A percentile compares a stretch with the other conserved stretches of the same genome.
Evolutionary conservation across 345 rosid genomes (phyloP).

Genomic region (Nephelium lappaceum): DNA sequence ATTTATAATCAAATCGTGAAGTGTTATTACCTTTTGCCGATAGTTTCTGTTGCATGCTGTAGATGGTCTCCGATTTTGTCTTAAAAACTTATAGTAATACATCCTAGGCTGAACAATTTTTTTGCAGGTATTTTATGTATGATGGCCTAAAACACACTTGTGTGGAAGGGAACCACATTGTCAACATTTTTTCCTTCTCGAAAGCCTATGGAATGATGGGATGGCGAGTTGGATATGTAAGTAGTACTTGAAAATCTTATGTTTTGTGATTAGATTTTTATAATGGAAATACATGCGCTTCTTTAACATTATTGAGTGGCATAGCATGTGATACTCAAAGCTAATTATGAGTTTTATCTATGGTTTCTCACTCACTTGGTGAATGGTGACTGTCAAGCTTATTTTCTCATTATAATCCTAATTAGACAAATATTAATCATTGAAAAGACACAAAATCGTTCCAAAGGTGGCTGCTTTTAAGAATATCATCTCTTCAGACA

Average conservation of each 20-base stretch:
- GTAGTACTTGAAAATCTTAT: slow-evolving; percentile 28
- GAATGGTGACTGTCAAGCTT: not conserved
- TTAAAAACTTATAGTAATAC: slow-evolving; percentile 11
- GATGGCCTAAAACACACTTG: slow-evolving; percentile 87
- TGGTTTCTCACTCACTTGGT: not conserved
- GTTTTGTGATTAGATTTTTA: slow-evolving; percentile 2
- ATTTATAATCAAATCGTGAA: not conserved
- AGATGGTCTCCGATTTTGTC: not conserved
- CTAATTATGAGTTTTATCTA: not conserved
- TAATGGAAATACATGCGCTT: not conserved
- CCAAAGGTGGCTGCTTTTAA: too few relatives aligned
- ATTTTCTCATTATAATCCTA: not conserved
- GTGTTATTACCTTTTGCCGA: not conserved
- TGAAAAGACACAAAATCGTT: not conserved
- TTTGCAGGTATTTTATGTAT: slow-evolving; percentile 93
- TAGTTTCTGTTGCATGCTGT: slow-evolving; percentile 6
- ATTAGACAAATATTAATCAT: not conserved
- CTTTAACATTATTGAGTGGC: not conserved
- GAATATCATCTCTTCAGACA: too few relatives aligned
- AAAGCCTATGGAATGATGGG: slow-evolving; percentile 99
- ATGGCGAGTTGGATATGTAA: slow-evolving; percentile 99
- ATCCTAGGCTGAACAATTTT: slow-evolving; percentile 6
- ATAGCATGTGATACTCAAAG: not conserved
- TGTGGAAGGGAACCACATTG: slow-evolving; percentile 85
- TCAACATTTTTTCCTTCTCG: slow-evolving; percentile 95